Evolutionary conservation across 768 basidiomycete species (phyloP).

Genomic region (Mycena epipterygia): DNA sequence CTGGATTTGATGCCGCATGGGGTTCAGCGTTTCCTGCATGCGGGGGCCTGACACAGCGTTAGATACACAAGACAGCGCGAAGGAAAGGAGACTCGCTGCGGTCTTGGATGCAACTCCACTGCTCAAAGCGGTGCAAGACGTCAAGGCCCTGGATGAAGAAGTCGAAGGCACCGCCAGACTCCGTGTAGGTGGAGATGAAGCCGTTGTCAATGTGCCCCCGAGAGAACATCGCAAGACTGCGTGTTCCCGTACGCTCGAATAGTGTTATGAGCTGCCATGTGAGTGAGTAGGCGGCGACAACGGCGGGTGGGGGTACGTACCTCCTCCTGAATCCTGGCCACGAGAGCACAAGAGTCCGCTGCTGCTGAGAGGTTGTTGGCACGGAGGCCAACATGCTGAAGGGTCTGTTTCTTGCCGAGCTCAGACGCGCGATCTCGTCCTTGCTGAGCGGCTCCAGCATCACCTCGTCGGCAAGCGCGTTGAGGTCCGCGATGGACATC

Average conservation of each 20-base stretch:
- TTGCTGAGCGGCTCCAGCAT: not conserved
- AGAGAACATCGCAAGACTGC: not conserved
- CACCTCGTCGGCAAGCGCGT: not conserved
- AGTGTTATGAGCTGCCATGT: not conserved
- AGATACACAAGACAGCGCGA: too few species aligned
- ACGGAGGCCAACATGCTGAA: not conserved
- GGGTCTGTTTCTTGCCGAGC: not conserved
- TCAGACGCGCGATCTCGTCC: not conserved
- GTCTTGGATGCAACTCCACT: not conserved
- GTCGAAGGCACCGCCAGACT: not conserved
- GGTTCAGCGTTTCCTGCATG: not conserved
- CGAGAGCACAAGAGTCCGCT: not conserved
- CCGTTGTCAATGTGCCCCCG: not conserved
- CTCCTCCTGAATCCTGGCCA: not conserved
- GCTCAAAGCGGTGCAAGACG: not conserved
- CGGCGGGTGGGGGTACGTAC: not conserved
- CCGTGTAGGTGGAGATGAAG: not conserved
- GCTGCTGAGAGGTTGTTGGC: not conserved
- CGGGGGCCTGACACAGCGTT: not conserved
- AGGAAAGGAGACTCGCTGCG: not conserved
- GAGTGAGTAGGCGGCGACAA: not conserved
- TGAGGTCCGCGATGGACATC: not conserved
- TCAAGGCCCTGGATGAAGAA: not conserved
- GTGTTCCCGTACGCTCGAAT: not conserved
- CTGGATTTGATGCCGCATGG: not conserved